phyloP scores from a whole-genome alignment of 2,329 filamentous ascomycete genomes.

The Botryotinia calthae region DNA sequence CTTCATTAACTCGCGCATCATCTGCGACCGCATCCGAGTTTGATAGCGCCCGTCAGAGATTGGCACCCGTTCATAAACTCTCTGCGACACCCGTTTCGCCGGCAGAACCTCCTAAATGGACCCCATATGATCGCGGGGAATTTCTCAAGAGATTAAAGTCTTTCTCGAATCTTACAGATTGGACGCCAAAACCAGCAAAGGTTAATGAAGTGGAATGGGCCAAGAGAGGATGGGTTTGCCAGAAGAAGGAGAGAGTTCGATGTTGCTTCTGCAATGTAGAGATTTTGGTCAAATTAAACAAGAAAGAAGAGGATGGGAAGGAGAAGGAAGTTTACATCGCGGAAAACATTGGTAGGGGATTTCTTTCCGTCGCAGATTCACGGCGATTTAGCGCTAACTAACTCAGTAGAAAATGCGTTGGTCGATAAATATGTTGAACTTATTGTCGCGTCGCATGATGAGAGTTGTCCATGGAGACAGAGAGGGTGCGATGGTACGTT shows the following conservation, averaged over 20 bases:
- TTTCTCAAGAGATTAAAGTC: constrained; percentile 80
- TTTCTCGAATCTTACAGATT: constrained; percentile 86
- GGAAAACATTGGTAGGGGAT: constrained; percentile 57
- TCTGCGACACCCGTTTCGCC: constrained; percentile 21
- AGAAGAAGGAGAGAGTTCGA: constrained; percentile 76
- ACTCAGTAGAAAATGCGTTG: constrained; percentile 56
- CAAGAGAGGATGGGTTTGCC: constrained; percentile 86
- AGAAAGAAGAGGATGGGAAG: constrained; percentile 56
- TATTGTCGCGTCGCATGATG: constrained; percentile 71
- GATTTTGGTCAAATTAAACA: constrained; percentile 74
- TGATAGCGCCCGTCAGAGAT: constrained; percentile 32
- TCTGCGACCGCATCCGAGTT: background rate
- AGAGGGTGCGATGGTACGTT: constrained; percentile 77
- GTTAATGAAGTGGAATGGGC: constrained; percentile 94
- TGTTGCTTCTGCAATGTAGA: constrained; percentile 85
- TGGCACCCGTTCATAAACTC: constrained; percentile 25
- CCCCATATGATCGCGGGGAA: constrained; percentile 78
- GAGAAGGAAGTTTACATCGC: constrained; percentile 53
- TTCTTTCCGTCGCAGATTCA: constrained; percentile 26
- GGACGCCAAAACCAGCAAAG: constrained; percentile 85
- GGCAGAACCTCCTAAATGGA: constrained; percentile 63
- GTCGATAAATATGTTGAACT: constrained; percentile 73
- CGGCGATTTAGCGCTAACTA: constrained; percentile 32
- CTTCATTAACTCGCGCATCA: constrained; percentile 20
- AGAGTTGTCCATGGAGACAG: constrained; percentile 82